Evolutionary conservation across 108 stramenopile species (phyloP).

Genomic region (Cyclotella baltica): DNA sequence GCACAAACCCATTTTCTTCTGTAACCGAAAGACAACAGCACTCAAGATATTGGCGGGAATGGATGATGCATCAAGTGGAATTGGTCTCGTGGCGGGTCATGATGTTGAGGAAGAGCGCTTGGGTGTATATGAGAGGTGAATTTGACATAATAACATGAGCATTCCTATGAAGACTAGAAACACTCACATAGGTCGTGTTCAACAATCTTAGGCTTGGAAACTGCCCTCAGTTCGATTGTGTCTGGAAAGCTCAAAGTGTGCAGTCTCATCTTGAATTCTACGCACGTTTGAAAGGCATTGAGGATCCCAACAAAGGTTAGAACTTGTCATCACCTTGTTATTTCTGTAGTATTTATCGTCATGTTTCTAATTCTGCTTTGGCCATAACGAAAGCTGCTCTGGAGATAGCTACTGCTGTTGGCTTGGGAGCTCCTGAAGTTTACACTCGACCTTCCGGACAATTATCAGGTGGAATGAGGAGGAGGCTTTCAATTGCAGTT

Average conservation of each 20-base stretch:
- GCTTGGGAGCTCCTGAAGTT: slow-evolving; percentile 57
- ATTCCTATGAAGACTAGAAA: too few relatives aligned
- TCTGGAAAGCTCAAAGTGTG: slow-evolving; percentile 71
- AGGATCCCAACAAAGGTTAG: slow-evolving; percentile 27
- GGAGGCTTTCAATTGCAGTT: slow-evolving; percentile 90
- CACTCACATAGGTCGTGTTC: too few relatives aligned
- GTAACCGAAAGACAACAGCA: slow-evolving; percentile 83
- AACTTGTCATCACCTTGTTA: background rate
- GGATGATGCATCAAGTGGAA: slow-evolving; percentile 58
- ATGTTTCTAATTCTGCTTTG: too few relatives aligned
- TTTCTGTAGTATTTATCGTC: too few relatives aligned
- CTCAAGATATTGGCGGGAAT: slow-evolving; percentile 70
- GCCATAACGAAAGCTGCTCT: slow-evolving; percentile 17
- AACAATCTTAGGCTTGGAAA: slow-evolving; percentile 59
- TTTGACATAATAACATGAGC: background rate
- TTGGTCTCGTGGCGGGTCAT: slow-evolving; percentile 67
- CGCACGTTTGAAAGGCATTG: slow-evolving; percentile 66
- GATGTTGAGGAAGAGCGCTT: slow-evolving; percentile 55
- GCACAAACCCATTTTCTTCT: too few relatives aligned
- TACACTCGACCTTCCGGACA: slow-evolving; percentile 50
- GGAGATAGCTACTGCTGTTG: slow-evolving; percentile 58
- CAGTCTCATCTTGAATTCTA: slow-evolving; percentile 76
- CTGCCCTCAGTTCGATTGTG: slow-evolving; percentile 80
- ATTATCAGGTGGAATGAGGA: slow-evolving; percentile 92
- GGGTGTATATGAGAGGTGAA: slow-evolving; percentile 51